phyloP scores from a whole-genome alignment of 2,329 filamentous ascomycete genomes.

The Colletotrichum incanum region DNA sequence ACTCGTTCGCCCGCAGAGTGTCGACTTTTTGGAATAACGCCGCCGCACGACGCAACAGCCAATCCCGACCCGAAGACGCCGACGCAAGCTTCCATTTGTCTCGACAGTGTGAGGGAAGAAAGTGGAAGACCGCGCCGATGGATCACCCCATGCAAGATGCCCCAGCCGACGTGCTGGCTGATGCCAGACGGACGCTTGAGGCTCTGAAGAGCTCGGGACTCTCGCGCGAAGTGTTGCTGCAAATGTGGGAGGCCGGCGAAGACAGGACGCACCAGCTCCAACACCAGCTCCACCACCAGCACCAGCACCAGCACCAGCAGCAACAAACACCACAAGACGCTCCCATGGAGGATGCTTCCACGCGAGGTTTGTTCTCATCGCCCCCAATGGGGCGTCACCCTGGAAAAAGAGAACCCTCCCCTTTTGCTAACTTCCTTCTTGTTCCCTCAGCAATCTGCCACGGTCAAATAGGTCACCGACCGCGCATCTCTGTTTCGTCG shows the following conservation, averaged over 20 bases:
- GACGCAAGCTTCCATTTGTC: conserved; percentile 3
- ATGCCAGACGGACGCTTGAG: conserved; percentile 63
- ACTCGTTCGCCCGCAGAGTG: conserved; percentile 8
- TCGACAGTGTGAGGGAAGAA: conserved; percentile 11
- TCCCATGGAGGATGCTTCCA: conserved; percentile 43
- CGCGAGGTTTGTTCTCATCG: conserved; percentile 31
- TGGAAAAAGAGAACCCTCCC: neutral
- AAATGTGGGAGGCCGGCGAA: conserved; percentile 45
- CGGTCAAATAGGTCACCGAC: conserved; percentile 54
- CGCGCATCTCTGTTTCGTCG: conserved; percentile 65
- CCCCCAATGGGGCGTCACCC: neutral
- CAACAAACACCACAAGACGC: conserved; percentile 32
- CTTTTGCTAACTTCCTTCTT: conserved; percentile 49
- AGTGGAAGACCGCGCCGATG: conserved; percentile 33
- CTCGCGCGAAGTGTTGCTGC: conserved; percentile 57
- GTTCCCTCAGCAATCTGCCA: conserved; percentile 53
- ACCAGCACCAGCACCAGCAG: conserved; percentile 3
- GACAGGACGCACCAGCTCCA: conserved; percentile 39
- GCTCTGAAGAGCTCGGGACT: conserved; percentile 62
- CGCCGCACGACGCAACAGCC: neutral
- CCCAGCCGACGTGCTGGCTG: conserved; percentile 61
- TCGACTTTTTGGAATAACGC: neutral
- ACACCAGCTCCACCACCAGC: neutral
- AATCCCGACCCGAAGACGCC: conserved; percentile 3
- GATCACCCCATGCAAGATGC: conserved; percentile 49